Evolutionary conservation across 1,139 yeast genomes (phyloP), one percentile per base, ranked within the genome.

Genomic region (Blastobotrys malaysiensis): DNA sequence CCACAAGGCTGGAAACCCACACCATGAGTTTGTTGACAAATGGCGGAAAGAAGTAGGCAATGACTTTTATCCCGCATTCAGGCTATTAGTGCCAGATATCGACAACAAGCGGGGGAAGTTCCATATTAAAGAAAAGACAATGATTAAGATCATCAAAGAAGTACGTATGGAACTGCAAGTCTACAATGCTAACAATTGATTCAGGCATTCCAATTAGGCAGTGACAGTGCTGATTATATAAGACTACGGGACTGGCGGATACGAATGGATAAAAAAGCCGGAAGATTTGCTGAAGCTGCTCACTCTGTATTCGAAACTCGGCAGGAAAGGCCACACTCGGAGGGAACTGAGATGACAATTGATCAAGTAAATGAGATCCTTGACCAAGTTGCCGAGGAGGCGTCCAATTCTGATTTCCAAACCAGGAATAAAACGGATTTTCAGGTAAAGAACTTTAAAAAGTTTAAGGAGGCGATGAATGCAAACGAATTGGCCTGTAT

Each of bases 401-500:
- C 51, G 56, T 50, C 51, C 24, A 58, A 22, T 21, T 22, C 45
- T 24, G 36, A 46, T 2, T 9, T 11, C 7, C n/a, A 52, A 22
- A 48, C 14, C 6, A 9, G 50, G 14, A 43, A 14, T 48, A 2
- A 44, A 13, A 43, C 24, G 22, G 5, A 60, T 31, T 67, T 66
- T n/a, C 74, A 67, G 58, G 58, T 60, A 49, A 66, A 62, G 43
- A 63, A 83, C 0, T 67, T 89, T 46, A 69, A 69, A 36, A 76
- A 78, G n/a, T 70, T 86, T 24, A 67, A 85, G 49, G 76, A 77
- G n/a, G 68, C 72, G 14, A 76, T 88, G 78, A 74, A 81, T 39
- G 79, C 84, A 19, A 74, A 78, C 6, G 97, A 90, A 65, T 69
- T 89, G 51, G 75, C 83, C 48, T 89, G 88, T 81, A 72, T 88